These are phyloP conservation scores for Taphrina sp. DNA, from an alignment of 1,139 yeast species.

Conservation along the genomic window DNA sequence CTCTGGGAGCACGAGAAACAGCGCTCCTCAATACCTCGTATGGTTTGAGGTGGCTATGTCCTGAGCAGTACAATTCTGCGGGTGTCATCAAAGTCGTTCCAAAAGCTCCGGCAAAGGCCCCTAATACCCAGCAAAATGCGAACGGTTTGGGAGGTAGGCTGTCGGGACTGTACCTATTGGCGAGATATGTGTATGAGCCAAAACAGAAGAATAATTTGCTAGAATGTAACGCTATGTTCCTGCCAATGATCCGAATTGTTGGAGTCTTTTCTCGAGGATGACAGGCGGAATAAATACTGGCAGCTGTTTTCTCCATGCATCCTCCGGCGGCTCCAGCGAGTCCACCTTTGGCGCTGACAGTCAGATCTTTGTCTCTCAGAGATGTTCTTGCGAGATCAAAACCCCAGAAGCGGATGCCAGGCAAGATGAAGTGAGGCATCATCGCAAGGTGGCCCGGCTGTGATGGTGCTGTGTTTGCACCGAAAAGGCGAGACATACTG, in stretches of 20 bases:
- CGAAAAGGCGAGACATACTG: background rate
- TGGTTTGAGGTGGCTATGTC: background rate
- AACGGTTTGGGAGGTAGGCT: constrained; percentile 12
- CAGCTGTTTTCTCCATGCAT: constrained; percentile 1
- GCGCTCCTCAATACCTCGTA: constrained; percentile 3
- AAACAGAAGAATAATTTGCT: constrained; percentile 17
- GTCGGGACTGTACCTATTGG: constrained; percentile 12
- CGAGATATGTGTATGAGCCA: constrained; percentile 18
- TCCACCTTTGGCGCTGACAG: constrained; percentile 12
- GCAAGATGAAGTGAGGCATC: constrained; percentile 14
- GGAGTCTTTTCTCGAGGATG: too few relatives aligned
- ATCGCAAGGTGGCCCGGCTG: background rate
- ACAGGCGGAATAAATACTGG: constrained; percentile 2
- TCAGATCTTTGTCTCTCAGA: background rate
- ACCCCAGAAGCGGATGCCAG: constrained; percentile 20
- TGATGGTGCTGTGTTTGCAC: background rate
- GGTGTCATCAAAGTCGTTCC: constrained; percentile 17
- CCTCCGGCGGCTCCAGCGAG: constrained; percentile 16
- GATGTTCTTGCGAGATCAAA: constrained; percentile 7
- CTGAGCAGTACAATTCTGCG: constrained; percentile 2
- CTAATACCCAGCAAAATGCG: constrained; percentile 3
- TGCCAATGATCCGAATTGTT: background rate
- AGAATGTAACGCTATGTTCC: constrained; percentile 1
- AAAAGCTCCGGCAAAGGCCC: constrained; percentile 12
- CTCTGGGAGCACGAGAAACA: constrained; percentile 9